Conservation (phyloP, 768 basidiomycete genomes). For the Naematelia encephala region DNA sequence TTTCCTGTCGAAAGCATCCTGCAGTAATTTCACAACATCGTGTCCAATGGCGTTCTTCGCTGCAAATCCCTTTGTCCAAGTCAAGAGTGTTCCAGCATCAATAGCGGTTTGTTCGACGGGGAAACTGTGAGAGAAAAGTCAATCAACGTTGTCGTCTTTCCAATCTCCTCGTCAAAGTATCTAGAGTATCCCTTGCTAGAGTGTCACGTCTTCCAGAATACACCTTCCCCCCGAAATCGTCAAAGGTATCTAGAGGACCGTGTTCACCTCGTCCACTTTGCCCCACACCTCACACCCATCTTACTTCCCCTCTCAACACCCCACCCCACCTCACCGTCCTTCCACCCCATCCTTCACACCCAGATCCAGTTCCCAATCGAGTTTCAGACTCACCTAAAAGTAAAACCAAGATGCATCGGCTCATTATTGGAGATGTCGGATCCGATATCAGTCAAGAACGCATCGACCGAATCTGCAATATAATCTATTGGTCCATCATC, state of each 20-base stretch:
- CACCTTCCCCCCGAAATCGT: too few relatives aligned
- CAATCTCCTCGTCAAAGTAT: too few relatives aligned
- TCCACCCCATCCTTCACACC: too few relatives aligned
- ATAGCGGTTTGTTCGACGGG: conserved; percentile 96
- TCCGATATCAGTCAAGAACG: conserved; percentile 74
- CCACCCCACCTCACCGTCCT: too few relatives aligned
- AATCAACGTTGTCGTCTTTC: neutral
- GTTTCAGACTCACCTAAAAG: conserved; percentile 60
- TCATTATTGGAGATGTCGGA: conserved; percentile 44
- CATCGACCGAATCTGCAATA: conserved; percentile 92
- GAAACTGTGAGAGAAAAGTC: conserved; percentile 58
- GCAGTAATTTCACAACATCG: conserved; percentile 82
- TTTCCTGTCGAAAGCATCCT: conserved; percentile 87
- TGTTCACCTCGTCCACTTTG: neutral
- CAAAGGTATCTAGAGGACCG: neutral
- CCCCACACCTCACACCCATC: neutral
- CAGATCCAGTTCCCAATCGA: too few relatives aligned
- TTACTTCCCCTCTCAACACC: neutral
- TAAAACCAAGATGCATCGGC: conserved; percentile 72
- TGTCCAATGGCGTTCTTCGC: conserved; percentile 84
- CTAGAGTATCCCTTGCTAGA: too few relatives aligned
- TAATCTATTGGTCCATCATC: too few relatives aligned
- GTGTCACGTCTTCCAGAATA: too few relatives aligned
- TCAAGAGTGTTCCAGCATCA: conserved; percentile 81
- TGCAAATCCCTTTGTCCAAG: conserved; percentile 86